Conservation (phyloP, 495 filamentous ascomycete genomes). For the Platismatia glauca region DNA sequence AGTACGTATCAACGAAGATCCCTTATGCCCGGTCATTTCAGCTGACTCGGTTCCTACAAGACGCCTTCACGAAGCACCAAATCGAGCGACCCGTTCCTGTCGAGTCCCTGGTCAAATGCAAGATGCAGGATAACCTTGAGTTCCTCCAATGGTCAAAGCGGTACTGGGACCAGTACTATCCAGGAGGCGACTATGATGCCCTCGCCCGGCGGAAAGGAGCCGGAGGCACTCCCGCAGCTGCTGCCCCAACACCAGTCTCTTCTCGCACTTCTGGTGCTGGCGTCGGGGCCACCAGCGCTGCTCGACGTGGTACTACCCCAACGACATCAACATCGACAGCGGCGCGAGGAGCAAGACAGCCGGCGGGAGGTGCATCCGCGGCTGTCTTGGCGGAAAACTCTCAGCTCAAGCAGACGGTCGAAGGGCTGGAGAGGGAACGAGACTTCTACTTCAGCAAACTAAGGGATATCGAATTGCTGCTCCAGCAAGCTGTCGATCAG, state of each 20-base stretch:
- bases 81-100: conserved; percentile 85
- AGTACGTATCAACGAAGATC: conserved; percentile 47
- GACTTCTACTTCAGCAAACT: conserved; percentile 99
- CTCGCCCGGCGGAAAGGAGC: conserved; percentile 72
- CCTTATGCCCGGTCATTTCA: background rate
- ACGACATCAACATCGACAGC: conserved; percentile 52
- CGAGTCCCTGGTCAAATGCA: conserved; percentile 85
- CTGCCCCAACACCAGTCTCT: conserved; percentile 33
- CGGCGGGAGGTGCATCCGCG: conserved; percentile 45
- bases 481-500: conserved; percentile 84
- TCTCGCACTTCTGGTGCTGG: conserved; percentile 35
- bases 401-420: conserved; percentile 75
- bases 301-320: conserved; percentile 65
- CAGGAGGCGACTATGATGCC: conserved; percentile 92
- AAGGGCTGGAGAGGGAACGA: conserved; percentile 82
- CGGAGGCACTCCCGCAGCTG: conserved; percentile 47
- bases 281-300: conserved; percentile 44
- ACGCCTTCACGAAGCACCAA: conserved; percentile 71
- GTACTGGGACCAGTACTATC: conserved; percentile 97
- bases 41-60: conserved; percentile 36
- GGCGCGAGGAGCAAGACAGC: conserved; percentile 34
- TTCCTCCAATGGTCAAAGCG: conserved; percentile 95
- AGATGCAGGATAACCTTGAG: conserved; percentile 99
- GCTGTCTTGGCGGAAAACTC: conserved; percentile 73
- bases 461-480: conserved; percentile 86